phyloP scores from a whole-genome alignment of 768 basidiomycete genomes.

The Boletus subcaerulescens region DNA sequence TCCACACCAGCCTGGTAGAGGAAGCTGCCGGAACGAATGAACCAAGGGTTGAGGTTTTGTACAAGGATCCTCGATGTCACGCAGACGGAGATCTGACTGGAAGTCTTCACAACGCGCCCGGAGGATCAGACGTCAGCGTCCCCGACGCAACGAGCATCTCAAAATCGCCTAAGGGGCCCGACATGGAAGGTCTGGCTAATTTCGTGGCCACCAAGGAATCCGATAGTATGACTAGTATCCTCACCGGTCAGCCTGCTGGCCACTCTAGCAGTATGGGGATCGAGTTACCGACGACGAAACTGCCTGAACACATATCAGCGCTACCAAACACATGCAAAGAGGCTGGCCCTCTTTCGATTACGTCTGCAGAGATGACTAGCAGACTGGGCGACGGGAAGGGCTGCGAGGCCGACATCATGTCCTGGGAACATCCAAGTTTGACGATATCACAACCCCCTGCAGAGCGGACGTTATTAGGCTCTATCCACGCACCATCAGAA shows the following conservation, averaged over 20 bases:
- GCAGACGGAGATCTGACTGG: neutral
- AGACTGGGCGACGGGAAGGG: neutral
- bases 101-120: neutral
- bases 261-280: neutral
- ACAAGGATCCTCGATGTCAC: neutral
- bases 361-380: neutral
- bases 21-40: neutral
- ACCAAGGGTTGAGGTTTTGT: neutral
- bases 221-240: neutral
- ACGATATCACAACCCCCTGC: neutral
- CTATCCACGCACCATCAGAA: constrained; percentile 15
- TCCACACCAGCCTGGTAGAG: neutral
- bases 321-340: neutral
- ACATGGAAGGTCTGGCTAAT: neutral
- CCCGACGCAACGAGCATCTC: neutral
- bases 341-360: neutral
- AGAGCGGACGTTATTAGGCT: constrained; percentile 7
- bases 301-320: neutral
- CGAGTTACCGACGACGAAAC: neutral
- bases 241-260: neutral
- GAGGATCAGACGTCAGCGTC: neutral
- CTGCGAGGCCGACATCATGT: neutral
- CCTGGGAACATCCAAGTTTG: neutral
- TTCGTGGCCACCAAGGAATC: neutral
- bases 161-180: neutral